These are phyloP conservation scores for Irpex sp. DNA, from an alignment of 1,284 basidiomycete species.

Conservation along the genomic window DNA sequence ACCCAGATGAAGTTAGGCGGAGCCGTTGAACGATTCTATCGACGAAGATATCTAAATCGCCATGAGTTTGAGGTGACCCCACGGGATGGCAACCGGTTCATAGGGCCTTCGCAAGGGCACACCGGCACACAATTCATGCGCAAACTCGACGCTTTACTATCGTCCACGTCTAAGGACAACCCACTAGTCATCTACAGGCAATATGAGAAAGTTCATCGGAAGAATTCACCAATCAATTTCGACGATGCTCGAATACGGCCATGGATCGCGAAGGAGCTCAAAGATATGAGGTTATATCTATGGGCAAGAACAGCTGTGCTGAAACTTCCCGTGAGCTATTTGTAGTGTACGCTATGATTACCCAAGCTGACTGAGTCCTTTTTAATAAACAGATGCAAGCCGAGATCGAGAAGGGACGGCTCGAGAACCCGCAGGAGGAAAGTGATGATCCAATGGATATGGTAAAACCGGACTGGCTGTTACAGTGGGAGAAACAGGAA, in stretches of 20 bases:
- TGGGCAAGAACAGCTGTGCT: neutral
- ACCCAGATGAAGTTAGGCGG: neutral
- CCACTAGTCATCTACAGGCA: too few species aligned
- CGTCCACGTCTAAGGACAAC: too few species aligned
- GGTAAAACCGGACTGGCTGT: neutral
- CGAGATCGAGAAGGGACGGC: too few species aligned
- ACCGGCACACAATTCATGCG: too few species aligned
- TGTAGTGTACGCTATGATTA: neutral
- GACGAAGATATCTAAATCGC: neutral
- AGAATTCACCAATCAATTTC: neutral
- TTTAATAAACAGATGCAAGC: too few species aligned
- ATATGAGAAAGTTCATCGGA: neutral
- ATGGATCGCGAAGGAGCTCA: neutral
- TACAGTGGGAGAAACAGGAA: neutral
- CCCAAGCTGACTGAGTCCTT: too few species aligned
- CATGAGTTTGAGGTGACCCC: too few species aligned
- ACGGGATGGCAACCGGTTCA: too few species aligned
- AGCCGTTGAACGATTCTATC: neutral
- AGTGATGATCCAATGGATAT: neutral
- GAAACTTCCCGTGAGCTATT: neutral
- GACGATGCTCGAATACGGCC: neutral
- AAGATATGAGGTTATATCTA: neutral
- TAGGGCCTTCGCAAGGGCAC: too few species aligned
- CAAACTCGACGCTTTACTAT: too few species aligned
- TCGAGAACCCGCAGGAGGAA: neutral